phyloP scores from a whole-genome alignment of 805 yeast genomes.

The Jamesozyma lodderae region DNA sequence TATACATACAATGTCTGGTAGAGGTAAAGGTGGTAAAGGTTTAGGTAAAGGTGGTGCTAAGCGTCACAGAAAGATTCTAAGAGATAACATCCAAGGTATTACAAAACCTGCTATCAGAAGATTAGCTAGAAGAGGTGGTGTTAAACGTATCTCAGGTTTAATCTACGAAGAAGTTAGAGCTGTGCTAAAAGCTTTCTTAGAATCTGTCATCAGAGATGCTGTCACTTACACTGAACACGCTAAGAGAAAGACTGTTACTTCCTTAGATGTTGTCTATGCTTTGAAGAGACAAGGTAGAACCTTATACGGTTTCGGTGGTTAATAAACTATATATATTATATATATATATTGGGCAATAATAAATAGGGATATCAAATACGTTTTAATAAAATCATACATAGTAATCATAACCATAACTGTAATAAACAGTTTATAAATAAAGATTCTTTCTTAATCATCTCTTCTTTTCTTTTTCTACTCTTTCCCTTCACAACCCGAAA shows the following conservation, averaged over 20 bases:
- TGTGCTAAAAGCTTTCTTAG: conserved; percentile 87
- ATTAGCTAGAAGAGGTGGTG: conserved; percentile 4
- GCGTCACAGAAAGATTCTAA: conserved; percentile 98
- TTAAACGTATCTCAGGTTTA: conserved; percentile 93
- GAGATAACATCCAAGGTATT: conserved; percentile 99
- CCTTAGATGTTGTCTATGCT: conserved; percentile 96
- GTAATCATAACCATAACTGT: no score
- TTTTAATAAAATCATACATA: no score
- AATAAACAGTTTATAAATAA: no score
- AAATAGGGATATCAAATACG: no score
- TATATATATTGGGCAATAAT: no score
- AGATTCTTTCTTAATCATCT: no score
- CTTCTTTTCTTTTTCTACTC: no score
- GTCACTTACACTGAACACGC: conserved; percentile 99
- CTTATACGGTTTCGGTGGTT: conserved; percentile 99
- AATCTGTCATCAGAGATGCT: conserved; percentile 95
- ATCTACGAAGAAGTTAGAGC: conserved; percentile 98
- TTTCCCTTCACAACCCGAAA: no score
- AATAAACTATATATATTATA: no score
- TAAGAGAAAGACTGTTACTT: conserved; percentile 98
- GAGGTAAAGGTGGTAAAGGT: conserved; percentile 99
- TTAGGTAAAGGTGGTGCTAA: conserved; percentile 99
- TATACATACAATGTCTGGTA: conserved; percentile 74
- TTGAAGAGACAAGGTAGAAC: conserved; percentile 99
- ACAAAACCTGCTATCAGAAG: conserved; percentile 60